Evolutionary conservation across 2,329 filamentous ascomycete genomes (phyloP).

Genomic region (Trichoderma sp.): DNA sequence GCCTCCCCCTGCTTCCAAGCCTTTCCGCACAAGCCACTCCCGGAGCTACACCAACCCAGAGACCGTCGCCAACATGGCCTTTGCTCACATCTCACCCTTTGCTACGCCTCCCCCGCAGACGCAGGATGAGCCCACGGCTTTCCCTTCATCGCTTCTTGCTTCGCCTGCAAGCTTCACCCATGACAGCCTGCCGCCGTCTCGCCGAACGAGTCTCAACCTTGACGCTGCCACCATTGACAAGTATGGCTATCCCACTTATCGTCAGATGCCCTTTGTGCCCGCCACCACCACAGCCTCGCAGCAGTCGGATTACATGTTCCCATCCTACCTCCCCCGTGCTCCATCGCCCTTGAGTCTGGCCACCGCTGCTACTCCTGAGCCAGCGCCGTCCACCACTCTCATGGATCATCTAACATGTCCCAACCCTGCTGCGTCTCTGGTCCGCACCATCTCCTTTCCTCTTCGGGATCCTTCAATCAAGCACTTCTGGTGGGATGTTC

Average conservation of each 20-base stretch:
- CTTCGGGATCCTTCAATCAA: slow-evolving; percentile 66
- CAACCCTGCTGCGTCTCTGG: slow-evolving; percentile 80
- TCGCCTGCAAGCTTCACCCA: slow-evolving; percentile 61
- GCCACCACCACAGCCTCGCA: slow-evolving; percentile 23
- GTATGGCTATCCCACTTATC: slow-evolving; percentile 83
- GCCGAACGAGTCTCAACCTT: slow-evolving; percentile 64
- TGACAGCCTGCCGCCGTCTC: slow-evolving; percentile 34
- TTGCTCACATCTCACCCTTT: slow-evolving; percentile 42
- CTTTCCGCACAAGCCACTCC: slow-evolving; percentile 48
- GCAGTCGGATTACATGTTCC: slow-evolving; percentile 43
- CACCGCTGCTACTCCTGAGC: slow-evolving; percentile 40
- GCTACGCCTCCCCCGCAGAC: slow-evolving; percentile 14
- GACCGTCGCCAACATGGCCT: slow-evolving; percentile 43
- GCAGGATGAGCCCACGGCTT: slow-evolving; percentile 25
- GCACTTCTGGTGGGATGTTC: slow-evolving; percentile 95
- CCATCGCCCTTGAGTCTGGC: slow-evolving; percentile 44
- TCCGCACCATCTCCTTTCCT: slow-evolving; percentile 72
- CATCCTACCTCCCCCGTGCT: slow-evolving; percentile 45
- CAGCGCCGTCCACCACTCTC: slow-evolving; percentile 63
- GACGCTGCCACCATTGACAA: slow-evolving; percentile 65
- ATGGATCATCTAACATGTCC: slow-evolving; percentile 73
- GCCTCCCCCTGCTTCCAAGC: slow-evolving; percentile 26
- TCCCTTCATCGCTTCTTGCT: slow-evolving; percentile 56
- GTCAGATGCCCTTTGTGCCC: slow-evolving; percentile 59
- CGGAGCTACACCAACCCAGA: slow-evolving; percentile 64